Evolutionary conservation across 2,329 filamentous ascomycete genomes (phyloP).

Genomic region (Zasmidium cellare): DNA sequence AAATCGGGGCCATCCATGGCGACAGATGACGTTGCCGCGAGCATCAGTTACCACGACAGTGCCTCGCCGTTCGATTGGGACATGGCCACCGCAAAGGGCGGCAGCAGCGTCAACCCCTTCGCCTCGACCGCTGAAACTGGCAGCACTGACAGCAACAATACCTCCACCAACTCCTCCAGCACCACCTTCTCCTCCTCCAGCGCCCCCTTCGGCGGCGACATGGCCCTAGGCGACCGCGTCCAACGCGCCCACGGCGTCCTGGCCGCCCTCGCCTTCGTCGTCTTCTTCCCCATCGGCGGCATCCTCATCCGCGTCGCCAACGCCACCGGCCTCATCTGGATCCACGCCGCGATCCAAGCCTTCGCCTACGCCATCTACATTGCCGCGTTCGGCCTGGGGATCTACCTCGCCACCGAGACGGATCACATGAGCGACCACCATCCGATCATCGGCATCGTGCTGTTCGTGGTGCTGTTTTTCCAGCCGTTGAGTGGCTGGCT

Average conservation of each 20-base stretch:
- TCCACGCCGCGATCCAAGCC: slow-evolving; percentile 51
- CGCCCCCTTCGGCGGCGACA: slow-evolving; percentile 19
- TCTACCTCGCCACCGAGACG: slow-evolving; percentile 49
- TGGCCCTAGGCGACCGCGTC: slow-evolving; percentile 28
- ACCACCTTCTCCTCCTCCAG: slow-evolving; percentile 12
- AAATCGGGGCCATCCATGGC: slow-evolving; percentile 49
- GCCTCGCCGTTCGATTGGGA: slow-evolving; percentile 47
- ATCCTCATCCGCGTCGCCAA: slow-evolving; percentile 47
- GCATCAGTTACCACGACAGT: slow-evolving; percentile 49
- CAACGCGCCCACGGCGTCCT: slow-evolving; percentile 46
- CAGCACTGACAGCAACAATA: not conserved
- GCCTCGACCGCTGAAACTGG: slow-evolving; percentile 1
- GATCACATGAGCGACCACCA: slow-evolving; percentile 45
- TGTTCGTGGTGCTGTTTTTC: slow-evolving; percentile 54
- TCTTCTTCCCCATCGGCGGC: slow-evolving; percentile 47
- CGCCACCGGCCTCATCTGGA: slow-evolving; percentile 46
- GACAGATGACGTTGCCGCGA: slow-evolving; percentile 45
- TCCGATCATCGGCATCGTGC: slow-evolving; percentile 55
- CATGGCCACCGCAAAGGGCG: slow-evolving; percentile 52
- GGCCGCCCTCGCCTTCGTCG: slow-evolving; percentile 46
- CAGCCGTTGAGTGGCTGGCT: slow-evolving; percentile 54
- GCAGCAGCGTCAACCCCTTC: slow-evolving; percentile 48
- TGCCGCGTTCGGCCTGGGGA: slow-evolving; percentile 53
- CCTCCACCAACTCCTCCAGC: not conserved
- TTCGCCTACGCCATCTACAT: slow-evolving; percentile 51